Percentiles rank a stretch among this genome's conserved stretches.
Evolutionary conservation across 345 rosid species (phyloP).

Genomic region (Salix udensis): DNA sequence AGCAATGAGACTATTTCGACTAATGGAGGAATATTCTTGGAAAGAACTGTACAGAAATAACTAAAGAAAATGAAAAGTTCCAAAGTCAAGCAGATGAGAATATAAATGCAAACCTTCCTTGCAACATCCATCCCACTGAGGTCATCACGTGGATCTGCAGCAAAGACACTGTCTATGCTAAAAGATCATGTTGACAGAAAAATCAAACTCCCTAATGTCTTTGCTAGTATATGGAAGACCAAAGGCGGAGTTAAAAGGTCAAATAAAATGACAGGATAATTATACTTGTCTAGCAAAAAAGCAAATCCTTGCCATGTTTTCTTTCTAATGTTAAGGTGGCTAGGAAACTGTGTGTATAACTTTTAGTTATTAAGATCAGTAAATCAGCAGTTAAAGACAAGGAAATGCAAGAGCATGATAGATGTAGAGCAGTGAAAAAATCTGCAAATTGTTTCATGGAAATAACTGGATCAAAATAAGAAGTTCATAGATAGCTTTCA

Average conservation of each 20-base stretch:
- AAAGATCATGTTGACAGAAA: neutral
- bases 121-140: slow-evolving; percentile 96
- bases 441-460: neutral
- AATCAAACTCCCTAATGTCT: neutral
- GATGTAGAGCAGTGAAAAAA: neutral
- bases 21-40: neutral
- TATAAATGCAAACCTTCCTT: slow-evolving; percentile 61
- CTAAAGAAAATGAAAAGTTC: neutral
- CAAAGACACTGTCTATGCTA: slow-evolving; percentile 13
- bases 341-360: too few relatives aligned
- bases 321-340: too few relatives aligned
- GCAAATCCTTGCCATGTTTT: neutral
- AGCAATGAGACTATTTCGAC: neutral
- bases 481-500: neutral
- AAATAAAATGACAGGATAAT: neutral
- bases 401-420: neutral
- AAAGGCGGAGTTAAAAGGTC: neutral
- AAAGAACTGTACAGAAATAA: neutral
- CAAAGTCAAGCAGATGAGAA: neutral
- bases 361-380: too few relatives aligned
- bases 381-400: too few relatives aligned
- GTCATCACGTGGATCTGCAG: slow-evolving; percentile 95
- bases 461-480: neutral
- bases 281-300: neutral
- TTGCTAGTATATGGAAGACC: neutral